A percentile compares a stretch with the other conserved stretches of the same genome.
These are phyloP conservation scores for Carex littledalei DNA, from an alignment of 176 grass and related monocot genomes.

Conservation along the genomic window DNA sequence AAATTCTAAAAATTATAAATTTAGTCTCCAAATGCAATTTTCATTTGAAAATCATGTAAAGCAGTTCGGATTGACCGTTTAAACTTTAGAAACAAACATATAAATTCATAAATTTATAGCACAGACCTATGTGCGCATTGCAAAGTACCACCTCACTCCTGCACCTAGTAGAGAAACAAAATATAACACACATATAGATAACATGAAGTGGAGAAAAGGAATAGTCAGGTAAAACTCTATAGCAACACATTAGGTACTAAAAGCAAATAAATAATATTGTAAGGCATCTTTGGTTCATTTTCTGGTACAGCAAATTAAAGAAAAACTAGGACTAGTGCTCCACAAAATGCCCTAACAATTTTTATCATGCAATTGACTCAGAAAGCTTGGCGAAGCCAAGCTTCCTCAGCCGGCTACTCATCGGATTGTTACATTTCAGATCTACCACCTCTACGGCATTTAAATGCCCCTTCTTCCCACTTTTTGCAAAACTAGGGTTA, in stretches of 20 bases:
- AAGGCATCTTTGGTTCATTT: neutral
- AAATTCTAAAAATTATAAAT: too few species aligned
- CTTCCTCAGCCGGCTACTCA: constrained; percentile 89
- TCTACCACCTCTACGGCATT: constrained; percentile 77
- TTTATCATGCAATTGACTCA: constrained; percentile 66
- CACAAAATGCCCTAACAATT: neutral
- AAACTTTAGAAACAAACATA: too few species aligned
- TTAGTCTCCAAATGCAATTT: too few species aligned
- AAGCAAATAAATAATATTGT: neutral
- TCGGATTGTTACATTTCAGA: constrained; percentile 68
- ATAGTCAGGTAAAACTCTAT: neutral
- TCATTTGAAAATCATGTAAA: too few species aligned
- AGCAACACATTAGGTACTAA: neutral
- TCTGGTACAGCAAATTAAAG: neutral
- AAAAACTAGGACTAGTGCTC: neutral
- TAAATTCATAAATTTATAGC: too few species aligned
- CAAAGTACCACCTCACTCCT: too few species aligned
- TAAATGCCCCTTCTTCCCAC: constrained; percentile 51
- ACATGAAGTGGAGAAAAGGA: too few species aligned
- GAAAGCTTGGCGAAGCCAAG: constrained; percentile 97
- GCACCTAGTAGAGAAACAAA: neutral
- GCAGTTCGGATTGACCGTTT: too few species aligned
- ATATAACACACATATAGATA: neutral
- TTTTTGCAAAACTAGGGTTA: constrained; percentile 15
- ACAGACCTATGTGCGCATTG: too few species aligned